These are phyloP conservation scores for Rossbeevera mucosa DNA, from an alignment of 768 basidiomycete species.

Conservation along the genomic window DNA sequence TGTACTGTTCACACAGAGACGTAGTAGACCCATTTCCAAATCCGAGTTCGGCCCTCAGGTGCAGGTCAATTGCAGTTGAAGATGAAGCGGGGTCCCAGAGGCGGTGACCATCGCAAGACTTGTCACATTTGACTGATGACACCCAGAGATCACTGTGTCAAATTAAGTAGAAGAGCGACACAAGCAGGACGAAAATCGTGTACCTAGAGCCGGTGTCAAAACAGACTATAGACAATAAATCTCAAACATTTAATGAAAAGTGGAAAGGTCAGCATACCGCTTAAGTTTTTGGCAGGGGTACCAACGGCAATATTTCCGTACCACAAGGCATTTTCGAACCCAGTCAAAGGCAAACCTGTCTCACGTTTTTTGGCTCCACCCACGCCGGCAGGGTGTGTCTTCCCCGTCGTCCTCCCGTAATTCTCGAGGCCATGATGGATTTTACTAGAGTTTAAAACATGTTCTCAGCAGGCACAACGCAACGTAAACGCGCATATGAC, in stretches of 20 bases:
- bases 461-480: not conserved
- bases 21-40: not conserved
- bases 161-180: not conserved
- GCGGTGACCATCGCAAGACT: slow-evolving; percentile 25
- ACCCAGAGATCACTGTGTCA: slow-evolving; percentile 23
- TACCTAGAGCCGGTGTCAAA: slow-evolving; percentile 27
- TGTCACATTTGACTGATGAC: slow-evolving; percentile 18
- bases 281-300: slow-evolving; percentile 1
- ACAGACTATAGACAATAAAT: slow-evolving; percentile 5
- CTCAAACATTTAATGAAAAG: not conserved
- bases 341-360: not conserved
- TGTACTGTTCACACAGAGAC: slow-evolving; percentile 2
- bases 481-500: not conserved
- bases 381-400: not conserved
- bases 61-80: slow-evolving; percentile 4
- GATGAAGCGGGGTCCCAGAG: slow-evolving; percentile 26
- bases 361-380: not conserved
- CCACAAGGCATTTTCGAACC: not conserved
- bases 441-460: not conserved
- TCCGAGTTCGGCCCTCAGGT: not conserved
- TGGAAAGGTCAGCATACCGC: not conserved
- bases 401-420: not conserved
- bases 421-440: not conserved
- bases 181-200: not conserved
- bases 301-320: slow-evolving; percentile 9